Base-by-base conservation (phyloP, 2,329 filamentous ascomycete species). In the Calonectria hongkongensis region DNA sequence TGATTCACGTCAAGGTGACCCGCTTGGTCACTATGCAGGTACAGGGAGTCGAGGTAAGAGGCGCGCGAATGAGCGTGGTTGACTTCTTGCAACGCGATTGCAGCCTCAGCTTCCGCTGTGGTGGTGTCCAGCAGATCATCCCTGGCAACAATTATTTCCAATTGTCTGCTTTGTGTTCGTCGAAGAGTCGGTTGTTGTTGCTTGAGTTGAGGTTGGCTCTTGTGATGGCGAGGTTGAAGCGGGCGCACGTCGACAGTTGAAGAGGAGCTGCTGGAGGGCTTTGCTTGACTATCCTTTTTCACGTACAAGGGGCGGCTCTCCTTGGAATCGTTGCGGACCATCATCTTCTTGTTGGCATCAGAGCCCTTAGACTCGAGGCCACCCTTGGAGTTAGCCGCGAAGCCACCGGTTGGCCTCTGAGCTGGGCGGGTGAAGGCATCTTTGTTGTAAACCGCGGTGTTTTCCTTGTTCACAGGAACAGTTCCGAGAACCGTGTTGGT, bases 181-280 rank as follows among this genome's bases (percentile, higher is more conserved):
- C 86, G 83, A 39, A 87, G 80, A 48, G 79, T 81, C 25, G 84
- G 76, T 33, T 81, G 86, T 64, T 86, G 84, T 56, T 80, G 75
- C 74, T 87, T 88, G 63, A 90, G 84, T 68, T 87, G 85, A 13
- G 89, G 89, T 80, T 90, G 89, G 78, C 88, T 90, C 80, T 87
- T 89, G 82, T 88, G 83, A 63, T 90, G 88, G 41, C 88, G 87
- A 71, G 85, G 84, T 66, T 85, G 83, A 33, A 81, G 77, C 41
- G 81, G 72, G 56, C 78, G 73, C 25, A 75, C 72, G 60, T 82
- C 79, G 13, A 77, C 41, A 16, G 74, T 18, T 6, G 72, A 33
- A 27, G 78, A 73, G 18, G 64, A 70, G 41, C 51, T 66, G 66
- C 71, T 56, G 39, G 75, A 74, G 33, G 74, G 18, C 39, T 79